Conservation (phyloP, 1,284 basidiomycete genomes). For the Ustilago cynodontis region DNA sequence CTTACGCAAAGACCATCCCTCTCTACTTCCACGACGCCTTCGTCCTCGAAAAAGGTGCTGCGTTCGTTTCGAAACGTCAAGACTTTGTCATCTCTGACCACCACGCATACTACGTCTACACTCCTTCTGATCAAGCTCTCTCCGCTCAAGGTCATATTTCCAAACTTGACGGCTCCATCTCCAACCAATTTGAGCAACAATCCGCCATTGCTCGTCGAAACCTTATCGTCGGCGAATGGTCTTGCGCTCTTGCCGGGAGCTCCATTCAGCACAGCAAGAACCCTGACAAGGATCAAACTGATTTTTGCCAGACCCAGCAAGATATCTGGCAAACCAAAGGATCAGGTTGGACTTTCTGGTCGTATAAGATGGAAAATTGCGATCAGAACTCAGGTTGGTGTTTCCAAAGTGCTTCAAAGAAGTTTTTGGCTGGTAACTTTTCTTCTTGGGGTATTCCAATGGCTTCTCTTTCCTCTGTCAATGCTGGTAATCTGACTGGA, state of each 20-base stretch:
- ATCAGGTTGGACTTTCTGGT: conserved; percentile 82
- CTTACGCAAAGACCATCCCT: conserved; percentile 74
- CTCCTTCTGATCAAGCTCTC: conserved; percentile 52
- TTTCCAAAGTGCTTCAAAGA: conserved; percentile 55
- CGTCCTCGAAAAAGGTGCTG: conserved; percentile 75
- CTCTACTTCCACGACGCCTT: conserved; percentile 83
- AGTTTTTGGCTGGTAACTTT: conserved; percentile 56
- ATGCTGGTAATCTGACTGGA: conserved; percentile 12
- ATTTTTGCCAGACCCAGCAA: conserved; percentile 78
- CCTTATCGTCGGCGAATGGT: conserved; percentile 75
- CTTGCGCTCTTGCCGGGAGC: conserved; percentile 75
- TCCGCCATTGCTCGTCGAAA: conserved; percentile 72
- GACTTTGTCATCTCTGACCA: conserved; percentile 84
- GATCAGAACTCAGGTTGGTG: conserved; percentile 68
- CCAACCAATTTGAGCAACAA: conserved; percentile 32
- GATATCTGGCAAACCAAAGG: conserved; percentile 76
- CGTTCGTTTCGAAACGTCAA: conserved; percentile 74
- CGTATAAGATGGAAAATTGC: conserved; percentile 72
- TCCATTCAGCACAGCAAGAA: conserved; percentile 75
- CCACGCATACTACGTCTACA: conserved; percentile 78
- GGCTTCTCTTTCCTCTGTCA: conserved; percentile 10
- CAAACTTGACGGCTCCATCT: conserved; percentile 58
- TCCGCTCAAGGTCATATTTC: conserved; percentile 61
- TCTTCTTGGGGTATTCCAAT: conserved; percentile 57
- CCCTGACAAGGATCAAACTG: conserved; percentile 72